Evolutionary conservation across 2,329 filamentous ascomycete species (phyloP).

Genomic region (Akanthomyces dipterigenus): DNA sequence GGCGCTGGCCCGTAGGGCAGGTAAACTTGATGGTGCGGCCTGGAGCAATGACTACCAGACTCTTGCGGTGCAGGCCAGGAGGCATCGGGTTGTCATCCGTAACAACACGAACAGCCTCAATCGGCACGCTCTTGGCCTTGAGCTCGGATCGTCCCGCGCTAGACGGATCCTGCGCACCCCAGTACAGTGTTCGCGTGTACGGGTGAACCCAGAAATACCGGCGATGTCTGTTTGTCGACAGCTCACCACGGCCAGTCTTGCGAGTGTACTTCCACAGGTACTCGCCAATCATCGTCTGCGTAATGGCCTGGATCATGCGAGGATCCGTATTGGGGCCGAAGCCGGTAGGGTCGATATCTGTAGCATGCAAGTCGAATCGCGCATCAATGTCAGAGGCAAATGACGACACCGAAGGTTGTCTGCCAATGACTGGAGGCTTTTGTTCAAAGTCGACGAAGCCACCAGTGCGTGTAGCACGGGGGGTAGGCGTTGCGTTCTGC

Average conservation of each 20-base stretch:
- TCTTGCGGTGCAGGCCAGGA: constrained; percentile 90
- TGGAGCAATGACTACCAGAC: constrained; percentile 81
- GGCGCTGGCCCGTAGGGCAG: constrained; percentile 83
- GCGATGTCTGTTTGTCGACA: constrained; percentile 84
- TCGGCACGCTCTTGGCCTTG: constrained; percentile 80
- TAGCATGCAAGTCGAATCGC: constrained; percentile 68
- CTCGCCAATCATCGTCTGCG: constrained; percentile 98
- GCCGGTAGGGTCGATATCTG: constrained; percentile 46
- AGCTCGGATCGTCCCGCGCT: constrained; percentile 70
- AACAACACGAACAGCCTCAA: constrained; percentile 87
- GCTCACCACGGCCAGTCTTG: constrained; percentile 79
- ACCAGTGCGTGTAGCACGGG: constrained; percentile 40
- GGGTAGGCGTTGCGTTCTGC: constrained; percentile 52
- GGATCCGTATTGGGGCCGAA: constrained; percentile 76
- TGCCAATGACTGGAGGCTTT: constrained; percentile 26
- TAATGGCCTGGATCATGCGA: constrained; percentile 98
- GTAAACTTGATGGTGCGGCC: constrained; percentile 90
- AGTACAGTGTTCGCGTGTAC: constrained; percentile 93
- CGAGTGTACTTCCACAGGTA: constrained; percentile 99
- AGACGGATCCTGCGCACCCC: constrained; percentile 86
- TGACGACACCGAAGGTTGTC: constrained; percentile 81
- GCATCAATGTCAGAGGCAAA: constrained; percentile 92
- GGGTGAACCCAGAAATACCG: constrained; percentile 99
- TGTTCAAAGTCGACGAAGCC: constrained; percentile 45
- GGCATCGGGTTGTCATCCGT: constrained; percentile 93